Conservation (phyloP, 2,329 filamentous ascomycete genomes). For the Hypocreales sp. region DNA sequence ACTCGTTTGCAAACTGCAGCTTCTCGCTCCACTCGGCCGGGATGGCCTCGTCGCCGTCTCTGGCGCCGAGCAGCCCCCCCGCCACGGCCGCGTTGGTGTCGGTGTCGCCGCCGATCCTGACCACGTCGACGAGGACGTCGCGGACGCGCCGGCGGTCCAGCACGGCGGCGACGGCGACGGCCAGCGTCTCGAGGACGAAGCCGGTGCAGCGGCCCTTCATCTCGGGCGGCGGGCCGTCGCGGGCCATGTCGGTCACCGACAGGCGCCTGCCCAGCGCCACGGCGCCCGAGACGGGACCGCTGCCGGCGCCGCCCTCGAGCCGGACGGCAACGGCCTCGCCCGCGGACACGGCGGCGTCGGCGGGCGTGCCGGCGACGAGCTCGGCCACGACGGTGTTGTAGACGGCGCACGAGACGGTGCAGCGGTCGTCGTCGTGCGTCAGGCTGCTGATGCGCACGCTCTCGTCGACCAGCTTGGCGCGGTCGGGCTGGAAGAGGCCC, state of each 20-base stretch:
- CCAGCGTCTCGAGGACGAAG: constrained; percentile 27
- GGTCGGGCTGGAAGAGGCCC: constrained; percentile 19
- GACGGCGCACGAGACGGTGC: constrained; percentile 19
- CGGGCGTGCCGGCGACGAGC: constrained; percentile 12
- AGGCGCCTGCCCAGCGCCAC: constrained; percentile 13
- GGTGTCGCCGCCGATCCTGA: constrained; percentile 26
- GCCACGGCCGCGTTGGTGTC: constrained; percentile 32
- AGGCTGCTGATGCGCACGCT: constrained; percentile 21
- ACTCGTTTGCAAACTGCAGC: constrained; percentile 24
- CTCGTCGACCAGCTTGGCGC: constrained; percentile 12
- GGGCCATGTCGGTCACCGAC: constrained; percentile 12
- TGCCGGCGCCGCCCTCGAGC: constrained; percentile 7
- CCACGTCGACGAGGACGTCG: constrained; percentile 28
- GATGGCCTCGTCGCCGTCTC: constrained; percentile 25
- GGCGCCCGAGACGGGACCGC: constrained; percentile 8
- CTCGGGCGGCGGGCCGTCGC: constrained; percentile 11
- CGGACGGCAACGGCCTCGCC: constrained; percentile 9
- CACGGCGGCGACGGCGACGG: constrained; percentile 24
- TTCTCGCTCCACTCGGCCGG: constrained; percentile 21
- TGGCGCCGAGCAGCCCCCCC: constrained; percentile 27
- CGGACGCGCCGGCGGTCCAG: constrained; percentile 22
- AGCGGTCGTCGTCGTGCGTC: constrained; percentile 21
- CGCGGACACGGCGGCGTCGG: constrained; percentile 12
- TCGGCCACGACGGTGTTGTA: constrained; percentile 22
- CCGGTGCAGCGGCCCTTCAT: constrained; percentile 18